Conservation (phyloP, 768 basidiomycete species). For the Trametes punicea region DNA sequence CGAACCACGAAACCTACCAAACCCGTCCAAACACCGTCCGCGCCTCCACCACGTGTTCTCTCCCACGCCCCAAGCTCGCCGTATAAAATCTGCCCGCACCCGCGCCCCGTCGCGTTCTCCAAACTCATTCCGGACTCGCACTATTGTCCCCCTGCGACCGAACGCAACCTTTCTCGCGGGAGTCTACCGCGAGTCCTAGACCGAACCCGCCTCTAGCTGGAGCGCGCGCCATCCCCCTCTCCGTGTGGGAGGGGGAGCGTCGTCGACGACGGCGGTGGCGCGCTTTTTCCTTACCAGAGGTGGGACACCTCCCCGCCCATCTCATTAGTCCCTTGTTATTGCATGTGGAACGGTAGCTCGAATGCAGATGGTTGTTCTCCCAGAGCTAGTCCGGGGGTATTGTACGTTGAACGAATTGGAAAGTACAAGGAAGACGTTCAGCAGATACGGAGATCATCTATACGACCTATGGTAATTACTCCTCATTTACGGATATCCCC, state of each 20-base stretch:
- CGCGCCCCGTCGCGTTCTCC: background rate
- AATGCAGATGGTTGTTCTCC: too few species aligned
- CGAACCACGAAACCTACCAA: background rate
- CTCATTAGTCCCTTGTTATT: background rate
- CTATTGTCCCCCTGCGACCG: conserved; percentile 40
- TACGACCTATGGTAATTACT: background rate
- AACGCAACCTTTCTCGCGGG: conserved; percentile 32
- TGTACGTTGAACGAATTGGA: too few species aligned
- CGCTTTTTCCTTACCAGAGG: conserved; percentile 40
- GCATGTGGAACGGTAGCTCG: too few species aligned
- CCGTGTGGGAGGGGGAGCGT: too few species aligned
- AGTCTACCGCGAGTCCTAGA: conserved; percentile 40
- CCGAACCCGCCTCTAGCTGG: conserved; percentile 34
- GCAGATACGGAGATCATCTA: too few species aligned
- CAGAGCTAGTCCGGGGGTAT: too few species aligned
- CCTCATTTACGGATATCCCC: background rate
- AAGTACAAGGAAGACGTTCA: too few species aligned
- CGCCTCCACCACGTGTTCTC: too few species aligned
- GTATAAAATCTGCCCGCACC: conserved; percentile 1
- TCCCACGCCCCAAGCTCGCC: conserved; percentile 7
- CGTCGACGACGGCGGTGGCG: conserved; percentile 26
- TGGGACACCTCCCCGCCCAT: conserved; percentile 24
- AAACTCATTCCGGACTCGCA: conserved; percentile 39
- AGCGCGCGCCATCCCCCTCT: conserved; percentile 32
- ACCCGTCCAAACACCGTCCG: conserved; percentile 1